These are phyloP conservation scores for Serendipita vermifera DNA, from an alignment of 768 basidiomycete species.

Conservation along the genomic window DNA sequence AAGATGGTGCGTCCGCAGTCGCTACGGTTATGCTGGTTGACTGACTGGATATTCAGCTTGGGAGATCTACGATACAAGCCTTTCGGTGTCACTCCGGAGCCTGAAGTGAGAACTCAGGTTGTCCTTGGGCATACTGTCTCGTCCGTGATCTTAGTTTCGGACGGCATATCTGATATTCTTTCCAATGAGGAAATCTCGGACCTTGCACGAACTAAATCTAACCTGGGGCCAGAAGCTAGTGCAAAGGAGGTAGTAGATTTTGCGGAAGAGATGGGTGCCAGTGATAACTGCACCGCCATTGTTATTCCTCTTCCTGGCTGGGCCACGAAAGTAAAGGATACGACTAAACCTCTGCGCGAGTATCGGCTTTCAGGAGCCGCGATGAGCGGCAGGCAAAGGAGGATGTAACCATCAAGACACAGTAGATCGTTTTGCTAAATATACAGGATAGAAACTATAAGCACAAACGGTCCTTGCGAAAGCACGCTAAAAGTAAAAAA, in stretches of 20 bases:
- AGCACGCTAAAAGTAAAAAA: too few species aligned
- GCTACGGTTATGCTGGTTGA: background rate
- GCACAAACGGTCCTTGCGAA: too few species aligned
- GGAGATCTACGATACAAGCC: constrained; percentile 83
- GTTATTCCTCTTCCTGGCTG: constrained; percentile 89
- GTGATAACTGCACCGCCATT: constrained; percentile 85
- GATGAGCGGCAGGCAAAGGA: constrained; percentile 25
- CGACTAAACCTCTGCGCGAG: constrained; percentile 68
- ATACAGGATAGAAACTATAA: too few species aligned
- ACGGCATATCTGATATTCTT: constrained; percentile 81
- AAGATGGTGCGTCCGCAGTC: constrained; percentile 44
- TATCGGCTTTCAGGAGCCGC: constrained; percentile 40
- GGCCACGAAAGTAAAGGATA: constrained; percentile 62
- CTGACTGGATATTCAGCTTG: constrained; percentile 34
- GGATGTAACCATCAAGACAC: constrained; percentile 17
- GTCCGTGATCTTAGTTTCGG: constrained; percentile 79
- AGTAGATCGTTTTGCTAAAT: background rate
- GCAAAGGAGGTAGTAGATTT: constrained; percentile 73
- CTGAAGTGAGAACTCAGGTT: constrained; percentile 66
- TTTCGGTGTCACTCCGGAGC: constrained; percentile 87
- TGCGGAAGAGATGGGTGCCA: constrained; percentile 74
- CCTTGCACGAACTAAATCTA: constrained; percentile 54
- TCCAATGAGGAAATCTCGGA: constrained; percentile 94
- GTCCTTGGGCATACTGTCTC: constrained; percentile 54
- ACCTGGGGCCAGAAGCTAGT: constrained; percentile 51